phyloP scores from a whole-genome alignment of 2,329 filamentous ascomycete species.

The Sporothrix schenckii region DNA sequence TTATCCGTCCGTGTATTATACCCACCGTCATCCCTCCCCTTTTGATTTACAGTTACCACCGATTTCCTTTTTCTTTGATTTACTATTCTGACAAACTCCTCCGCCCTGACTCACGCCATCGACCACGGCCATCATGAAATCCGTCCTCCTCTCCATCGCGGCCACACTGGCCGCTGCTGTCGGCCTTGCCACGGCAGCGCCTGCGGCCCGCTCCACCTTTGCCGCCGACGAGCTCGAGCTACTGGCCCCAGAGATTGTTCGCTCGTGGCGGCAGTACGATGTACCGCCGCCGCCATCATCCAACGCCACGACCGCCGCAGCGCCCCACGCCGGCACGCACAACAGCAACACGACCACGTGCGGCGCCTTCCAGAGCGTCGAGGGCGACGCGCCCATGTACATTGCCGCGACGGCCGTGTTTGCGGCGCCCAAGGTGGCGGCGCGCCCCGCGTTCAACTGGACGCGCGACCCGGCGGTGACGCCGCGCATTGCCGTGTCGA shows the following conservation, averaged over 20 bases:
- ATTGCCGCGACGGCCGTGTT: slow-evolving; percentile 28
- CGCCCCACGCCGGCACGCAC: background rate
- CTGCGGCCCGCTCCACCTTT: background rate
- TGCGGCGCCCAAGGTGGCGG: slow-evolving; percentile 20
- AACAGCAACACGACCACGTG: slow-evolving; percentile 30
- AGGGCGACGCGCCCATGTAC: slow-evolving; percentile 26
- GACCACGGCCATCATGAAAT: slow-evolving; percentile 4
- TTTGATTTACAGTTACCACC: background rate
- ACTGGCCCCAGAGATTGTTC: background rate
- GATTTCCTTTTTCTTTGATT: background rate
- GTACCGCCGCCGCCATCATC: background rate
- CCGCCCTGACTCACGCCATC: background rate
- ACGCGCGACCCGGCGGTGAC: slow-evolving; percentile 27
- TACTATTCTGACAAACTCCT: background rate
- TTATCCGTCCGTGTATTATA: slow-evolving; percentile 18
- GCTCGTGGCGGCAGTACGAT: background rate
- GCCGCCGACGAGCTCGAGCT: slow-evolving; percentile 4
- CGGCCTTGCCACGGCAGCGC: background rate
- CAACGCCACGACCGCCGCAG: background rate
- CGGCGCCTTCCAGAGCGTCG: slow-evolving; percentile 27
- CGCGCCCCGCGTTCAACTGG: slow-evolving; percentile 30
- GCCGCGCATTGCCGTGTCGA: slow-evolving; percentile 31
- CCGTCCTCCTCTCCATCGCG: slow-evolving; percentile 14
- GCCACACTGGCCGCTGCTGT: slow-evolving; percentile 1
- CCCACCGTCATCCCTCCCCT: slow-evolving; percentile 7